These are phyloP conservation scores for Ophiostoma sp. DNA, from an alignment of 2,329 filamentous ascomycete genomes.

Conservation along the genomic window DNA sequence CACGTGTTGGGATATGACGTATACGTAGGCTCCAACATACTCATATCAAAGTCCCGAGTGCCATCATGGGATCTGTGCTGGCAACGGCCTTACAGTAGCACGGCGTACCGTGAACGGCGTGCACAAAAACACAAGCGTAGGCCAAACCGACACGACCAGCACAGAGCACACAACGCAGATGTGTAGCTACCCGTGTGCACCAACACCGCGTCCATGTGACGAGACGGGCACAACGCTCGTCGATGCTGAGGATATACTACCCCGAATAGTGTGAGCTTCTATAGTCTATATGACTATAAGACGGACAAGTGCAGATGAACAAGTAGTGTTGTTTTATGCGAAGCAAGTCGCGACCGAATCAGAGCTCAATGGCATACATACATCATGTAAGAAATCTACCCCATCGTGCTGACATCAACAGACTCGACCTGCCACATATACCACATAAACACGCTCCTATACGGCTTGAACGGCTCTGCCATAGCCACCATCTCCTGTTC, in stretches of 20 bases:
- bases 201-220: too few relatives aligned
- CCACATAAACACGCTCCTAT: conserved; percentile 94
- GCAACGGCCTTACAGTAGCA: not conserved
- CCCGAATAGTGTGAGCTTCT: too few relatives aligned
- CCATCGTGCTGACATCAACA: conserved; percentile 63
- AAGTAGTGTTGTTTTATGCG: too few relatives aligned
- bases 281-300: too few relatives aligned
- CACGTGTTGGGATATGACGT: too few relatives aligned
- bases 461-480: conserved; percentile 74
- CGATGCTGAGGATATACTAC: too few relatives aligned
- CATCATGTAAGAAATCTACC: conserved; percentile 28
- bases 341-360: too few relatives aligned
- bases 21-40: too few relatives aligned
- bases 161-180: not conserved
- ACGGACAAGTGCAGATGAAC: too few relatives aligned
- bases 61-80: not conserved
- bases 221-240: too few relatives aligned
- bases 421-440: conserved; percentile 90
- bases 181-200: not conserved
- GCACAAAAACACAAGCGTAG: not conserved
- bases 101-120: not conserved
- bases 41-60: not conserved
- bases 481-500: conserved; percentile 87
- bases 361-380: not conserved
- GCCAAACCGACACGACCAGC: not conserved